Percentiles rank a stretch among this genome's conserved stretches.
Evolutionary conservation across 1,139 yeast genomes (phyloP).

Genomic region (Taphrina deformans): DNA sequence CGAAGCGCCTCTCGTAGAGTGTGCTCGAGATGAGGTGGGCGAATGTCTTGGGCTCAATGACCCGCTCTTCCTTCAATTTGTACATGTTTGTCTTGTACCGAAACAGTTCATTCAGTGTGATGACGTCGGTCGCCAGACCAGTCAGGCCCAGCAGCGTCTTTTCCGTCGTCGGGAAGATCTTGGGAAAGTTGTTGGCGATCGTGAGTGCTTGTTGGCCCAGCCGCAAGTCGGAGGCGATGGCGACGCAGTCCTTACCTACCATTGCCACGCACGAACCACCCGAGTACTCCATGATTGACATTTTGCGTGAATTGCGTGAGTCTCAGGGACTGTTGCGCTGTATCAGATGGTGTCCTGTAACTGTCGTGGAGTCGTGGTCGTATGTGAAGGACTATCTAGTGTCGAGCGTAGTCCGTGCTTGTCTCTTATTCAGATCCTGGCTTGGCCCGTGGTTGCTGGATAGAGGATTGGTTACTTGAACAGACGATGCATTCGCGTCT

Average conservation of each 20-base stretch:
- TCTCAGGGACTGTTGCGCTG: neutral
- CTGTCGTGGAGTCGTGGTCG: too few relatives aligned
- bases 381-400: too few relatives aligned
- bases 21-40: slow-evolving; percentile 90
- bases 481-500: neutral
- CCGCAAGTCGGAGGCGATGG: slow-evolving; percentile 93
- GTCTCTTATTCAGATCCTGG: too few relatives aligned
- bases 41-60: slow-evolving; percentile 88
- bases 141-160: slow-evolving; percentile 87
- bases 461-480: neutral
- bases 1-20: slow-evolving; percentile 82
- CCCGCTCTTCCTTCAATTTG: slow-evolving; percentile 86
- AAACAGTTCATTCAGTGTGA: slow-evolving; percentile 73
- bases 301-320: slow-evolving; percentile 2
- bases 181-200: slow-evolving; percentile 87
- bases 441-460: too few relatives aligned
- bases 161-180: slow-evolving; percentile 73
- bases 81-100: slow-evolving; percentile 83
- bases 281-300: slow-evolving; percentile 36
- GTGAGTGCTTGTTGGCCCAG: slow-evolving; percentile 93
- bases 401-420: too few relatives aligned
- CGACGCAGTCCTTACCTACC: slow-evolving; percentile 98
- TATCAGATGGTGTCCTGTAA: neutral
- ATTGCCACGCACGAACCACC: slow-evolving; percentile 98
- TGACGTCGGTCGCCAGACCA: slow-evolving; percentile 92